Conservation (phyloP, 2,329 filamentous ascomycete genomes). For the Fusarium udum region DNA sequence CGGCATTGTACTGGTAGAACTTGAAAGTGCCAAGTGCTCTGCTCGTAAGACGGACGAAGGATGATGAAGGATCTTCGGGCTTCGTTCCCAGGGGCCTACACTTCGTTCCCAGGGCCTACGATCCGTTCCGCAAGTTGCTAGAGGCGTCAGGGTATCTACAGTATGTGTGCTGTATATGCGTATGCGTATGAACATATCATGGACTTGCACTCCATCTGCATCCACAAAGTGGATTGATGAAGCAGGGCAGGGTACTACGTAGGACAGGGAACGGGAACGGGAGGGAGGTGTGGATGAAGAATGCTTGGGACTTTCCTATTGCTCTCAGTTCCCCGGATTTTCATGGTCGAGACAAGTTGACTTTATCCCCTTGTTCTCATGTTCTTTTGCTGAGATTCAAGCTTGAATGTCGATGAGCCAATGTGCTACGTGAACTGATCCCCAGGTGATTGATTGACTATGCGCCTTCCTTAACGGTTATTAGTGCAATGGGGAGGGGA, state of each 20-base stretch:
- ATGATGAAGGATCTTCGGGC: slow-evolving; percentile 24
- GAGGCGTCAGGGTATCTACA: neutral
- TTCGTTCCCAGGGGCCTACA: slow-evolving; percentile 16
- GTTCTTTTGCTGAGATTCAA: neutral
- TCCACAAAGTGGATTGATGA: slow-evolving; percentile 28
- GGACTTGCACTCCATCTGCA: slow-evolving; percentile 11
- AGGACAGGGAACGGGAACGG: neutral
- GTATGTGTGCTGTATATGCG: neutral
- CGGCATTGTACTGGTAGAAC: neutral
- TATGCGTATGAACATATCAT: neutral
- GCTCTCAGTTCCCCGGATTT: slow-evolving; percentile 36
- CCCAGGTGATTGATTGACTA: slow-evolving; percentile 27
- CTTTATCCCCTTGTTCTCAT: slow-evolving; percentile 8
- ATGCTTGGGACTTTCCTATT: slow-evolving; percentile 19
- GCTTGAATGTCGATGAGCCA: slow-evolving; percentile 11
- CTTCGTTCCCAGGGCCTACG: slow-evolving; percentile 20
- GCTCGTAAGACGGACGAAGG: neutral
- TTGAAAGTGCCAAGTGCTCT: neutral
- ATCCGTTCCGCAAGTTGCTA: slow-evolving; percentile 22
- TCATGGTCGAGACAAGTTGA: slow-evolving; percentile 21
- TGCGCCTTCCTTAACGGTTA: slow-evolving; percentile 29
- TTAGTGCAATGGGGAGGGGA: slow-evolving; percentile 1
- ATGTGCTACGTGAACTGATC: neutral
- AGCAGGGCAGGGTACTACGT: neutral
- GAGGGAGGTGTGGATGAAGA: slow-evolving; percentile 20